phyloP scores from a whole-genome alignment of 1,284 basidiomycete genomes.

The Exobasidium cylindrosporum region DNA sequence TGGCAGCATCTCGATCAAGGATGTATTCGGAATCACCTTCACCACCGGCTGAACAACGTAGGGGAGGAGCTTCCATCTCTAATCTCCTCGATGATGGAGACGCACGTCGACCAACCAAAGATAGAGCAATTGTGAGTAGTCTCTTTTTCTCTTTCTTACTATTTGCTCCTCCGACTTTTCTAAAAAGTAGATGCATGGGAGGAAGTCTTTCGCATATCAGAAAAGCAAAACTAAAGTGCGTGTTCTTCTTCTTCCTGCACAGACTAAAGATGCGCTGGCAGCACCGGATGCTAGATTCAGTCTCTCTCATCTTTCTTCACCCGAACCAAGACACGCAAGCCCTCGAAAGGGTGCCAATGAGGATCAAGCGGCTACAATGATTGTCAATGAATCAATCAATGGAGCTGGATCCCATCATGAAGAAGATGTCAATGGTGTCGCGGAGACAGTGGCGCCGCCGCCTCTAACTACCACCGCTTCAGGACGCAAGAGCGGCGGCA shows the following conservation, averaged over 20 bases:
- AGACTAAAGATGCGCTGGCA: not conserved
- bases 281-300: not conserved
- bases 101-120: not conserved
- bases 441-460: not conserved
- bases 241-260: not conserved
- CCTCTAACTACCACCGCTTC: no score
- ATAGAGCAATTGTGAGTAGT: not conserved
- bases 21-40: constrained; percentile 22
- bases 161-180: no score
- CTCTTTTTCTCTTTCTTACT: no score
- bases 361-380: not conserved
- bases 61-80: constrained; percentile 7
- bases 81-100: constrained; percentile 13
- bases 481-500: not conserved
- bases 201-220: constrained; percentile 1
- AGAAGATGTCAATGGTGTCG: not conserved
- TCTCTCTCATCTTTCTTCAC: not conserved
- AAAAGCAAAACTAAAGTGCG: no score
- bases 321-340: constrained; percentile 10
- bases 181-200: constrained; percentile 5
- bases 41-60: constrained; percentile 1
- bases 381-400: not conserved
- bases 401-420: not conserved
- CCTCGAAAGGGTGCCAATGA: not conserved
- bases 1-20: constrained; percentile 13